Conservation (phyloP, 169 alveolate genomes). For the Cryptosporidium andersoni region DNA sequence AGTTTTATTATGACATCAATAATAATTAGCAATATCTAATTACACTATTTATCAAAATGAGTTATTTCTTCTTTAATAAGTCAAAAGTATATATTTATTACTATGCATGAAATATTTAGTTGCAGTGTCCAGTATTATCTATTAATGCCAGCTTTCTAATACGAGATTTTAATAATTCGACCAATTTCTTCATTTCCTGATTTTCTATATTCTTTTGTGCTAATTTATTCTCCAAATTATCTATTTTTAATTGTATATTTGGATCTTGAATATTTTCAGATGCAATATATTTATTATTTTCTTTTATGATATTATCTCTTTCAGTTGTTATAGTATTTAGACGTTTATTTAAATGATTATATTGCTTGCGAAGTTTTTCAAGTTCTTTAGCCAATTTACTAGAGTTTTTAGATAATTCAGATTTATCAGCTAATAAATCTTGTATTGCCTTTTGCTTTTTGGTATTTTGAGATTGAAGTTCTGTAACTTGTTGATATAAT, state of each 20-base stretch:
- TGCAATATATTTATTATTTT: background rate
- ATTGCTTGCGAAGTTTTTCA: constrained; percentile 19
- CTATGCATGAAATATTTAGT: no score
- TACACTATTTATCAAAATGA: no score
- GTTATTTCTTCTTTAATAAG: no score
- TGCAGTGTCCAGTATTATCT: background rate
- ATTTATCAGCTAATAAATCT: constrained; percentile 42
- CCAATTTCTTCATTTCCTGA: constrained; percentile 12
- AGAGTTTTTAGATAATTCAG: constrained; percentile 11
- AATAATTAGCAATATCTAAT: no score
- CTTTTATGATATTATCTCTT: background rate
- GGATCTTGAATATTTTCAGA: background rate
- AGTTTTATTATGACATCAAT: no score
- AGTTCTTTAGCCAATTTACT: constrained; percentile 2
- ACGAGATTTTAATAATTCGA: constrained; percentile 17
- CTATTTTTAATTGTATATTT: background rate
- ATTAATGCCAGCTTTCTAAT: constrained; percentile 55
- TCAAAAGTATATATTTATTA: no score
- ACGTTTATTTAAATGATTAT: constrained; percentile 31
- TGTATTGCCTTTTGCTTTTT: constrained; percentile 50
- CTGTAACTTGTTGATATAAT: constrained; percentile 11
- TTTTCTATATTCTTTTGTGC: constrained; percentile 7
- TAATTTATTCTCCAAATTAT: background rate
- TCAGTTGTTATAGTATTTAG: constrained; percentile 1
- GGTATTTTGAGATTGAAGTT: constrained; percentile 45